A percentile compares a stretch with the other conserved stretches of the same genome.
Evolutionary conservation across 1,139 yeast genomes (phyloP).

Genomic region (Scheffersomyces lignicola): DNA sequence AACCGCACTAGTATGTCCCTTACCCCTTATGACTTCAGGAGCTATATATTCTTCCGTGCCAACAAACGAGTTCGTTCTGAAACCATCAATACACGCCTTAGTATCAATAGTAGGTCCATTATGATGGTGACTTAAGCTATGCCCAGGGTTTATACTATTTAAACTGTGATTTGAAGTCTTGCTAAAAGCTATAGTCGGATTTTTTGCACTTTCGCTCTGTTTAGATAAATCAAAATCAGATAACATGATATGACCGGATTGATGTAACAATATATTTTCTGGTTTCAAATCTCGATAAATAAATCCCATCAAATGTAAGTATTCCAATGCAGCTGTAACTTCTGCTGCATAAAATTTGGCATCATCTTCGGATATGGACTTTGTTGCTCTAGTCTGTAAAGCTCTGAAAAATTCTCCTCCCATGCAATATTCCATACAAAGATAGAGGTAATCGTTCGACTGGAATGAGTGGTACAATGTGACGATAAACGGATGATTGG

Average conservation of each 20-base stretch:
- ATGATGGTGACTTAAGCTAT: constrained; percentile 9
- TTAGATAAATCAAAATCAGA: constrained; percentile 95
- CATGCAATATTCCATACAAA: constrained; percentile 99
- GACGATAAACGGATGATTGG: constrained; percentile 96
- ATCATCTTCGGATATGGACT: constrained; percentile 82
- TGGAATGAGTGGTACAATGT: constrained; percentile 96
- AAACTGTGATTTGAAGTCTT: constrained; percentile 26
- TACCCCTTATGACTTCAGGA: constrained; percentile 95
- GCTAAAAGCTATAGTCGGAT: constrained; percentile 47
- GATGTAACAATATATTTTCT: constrained; percentile 88
- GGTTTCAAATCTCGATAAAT: constrained; percentile 95
- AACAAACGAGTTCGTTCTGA: constrained; percentile 94
- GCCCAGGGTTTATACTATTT: constrained; percentile 10
- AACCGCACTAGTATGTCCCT: constrained; percentile 96
- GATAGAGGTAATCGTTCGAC: constrained; percentile 85
- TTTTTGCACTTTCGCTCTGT: constrained; percentile 71
- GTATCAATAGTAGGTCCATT: constrained; percentile 65
- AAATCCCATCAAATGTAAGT: constrained; percentile 93
- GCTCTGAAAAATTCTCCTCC: constrained; percentile 99
- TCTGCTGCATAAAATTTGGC: constrained; percentile 96
- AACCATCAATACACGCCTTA: constrained; percentile 91
- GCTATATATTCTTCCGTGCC: constrained; percentile 99
- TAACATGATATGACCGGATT: constrained; percentile 96
- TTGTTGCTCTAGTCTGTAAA: constrained; percentile 83
- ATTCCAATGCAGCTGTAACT: constrained; percentile 95